Base-by-base conservation (phyloP, 2,329 filamentous ascomycete genomes). In the Metarhizium sp. region DNA sequence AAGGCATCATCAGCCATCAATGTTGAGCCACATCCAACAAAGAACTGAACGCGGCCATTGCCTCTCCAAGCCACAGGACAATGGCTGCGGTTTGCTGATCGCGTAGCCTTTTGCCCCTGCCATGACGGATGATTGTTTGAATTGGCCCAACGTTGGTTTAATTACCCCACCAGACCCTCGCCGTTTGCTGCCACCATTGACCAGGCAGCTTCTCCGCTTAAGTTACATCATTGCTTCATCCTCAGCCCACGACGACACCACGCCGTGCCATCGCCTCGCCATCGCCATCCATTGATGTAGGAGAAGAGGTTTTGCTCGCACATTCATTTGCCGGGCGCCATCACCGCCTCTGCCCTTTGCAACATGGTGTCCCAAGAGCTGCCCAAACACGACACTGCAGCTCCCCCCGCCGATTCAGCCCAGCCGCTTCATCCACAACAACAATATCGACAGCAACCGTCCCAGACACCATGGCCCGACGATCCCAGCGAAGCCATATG, bases 381-480 rank as follows among this genome's bases (percentile, higher is more conserved):
- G 38, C 47, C 51, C n/a, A 38, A 29, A 20, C 25, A 43, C 32
- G 6, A 38, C 38, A 29, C 53, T 4, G 18, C 49, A n/a, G 45
- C 29, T 13, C 13, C 47, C 11, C 5, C 46, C n/a, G 42, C 34
- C 30, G n/a, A 11, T 18, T 46, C 38, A 40, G 43, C 6, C n/a
- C 54, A 38, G 49, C 14, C 36, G 49, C 10, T n/a, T 46, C 43
- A 46, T 7, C n/a, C n/a, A 13, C 43, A 25, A 18, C 51, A 38
- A 7, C 34, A 46, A 34, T 7, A 34, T 8, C 32, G 1, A 10
- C 32, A 16, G 34, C 50, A 47, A 8, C 18, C 47, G 42, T 43
- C 42, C 18, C 32, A 46, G 16, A 62, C 66, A 56, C 60, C 66
- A 32, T 66, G 64, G 63, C 56, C 59, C 1, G 59, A 66, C 30